Evolutionary conservation across 1,139 yeast genomes (phyloP).

Genomic region (Protomyces macrosporus): DNA sequence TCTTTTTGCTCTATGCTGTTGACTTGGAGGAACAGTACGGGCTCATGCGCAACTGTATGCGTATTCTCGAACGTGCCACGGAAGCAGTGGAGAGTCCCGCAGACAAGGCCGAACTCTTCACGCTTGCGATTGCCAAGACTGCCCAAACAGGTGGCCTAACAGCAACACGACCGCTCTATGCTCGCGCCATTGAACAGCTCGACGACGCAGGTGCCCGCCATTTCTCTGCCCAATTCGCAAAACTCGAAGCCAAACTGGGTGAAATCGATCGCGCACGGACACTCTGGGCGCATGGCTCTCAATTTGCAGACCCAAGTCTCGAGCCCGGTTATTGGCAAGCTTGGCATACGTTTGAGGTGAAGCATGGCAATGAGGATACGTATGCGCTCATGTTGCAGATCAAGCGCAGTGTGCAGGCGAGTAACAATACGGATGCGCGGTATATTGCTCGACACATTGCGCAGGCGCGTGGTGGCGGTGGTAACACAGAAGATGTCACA

Average conservation of each 20-base stretch:
- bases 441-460: slow-evolving; percentile 33
- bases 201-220: slow-evolving; percentile 40
- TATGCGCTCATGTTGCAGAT: slow-evolving; percentile 69
- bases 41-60: slow-evolving; percentile 44
- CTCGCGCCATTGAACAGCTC: slow-evolving; percentile 44
- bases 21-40: slow-evolving; percentile 57
- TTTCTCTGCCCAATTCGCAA: slow-evolving; percentile 44
- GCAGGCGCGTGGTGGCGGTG: slow-evolving; percentile 4
- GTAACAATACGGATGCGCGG: slow-evolving; percentile 42
- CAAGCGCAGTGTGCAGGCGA: slow-evolving; percentile 51
- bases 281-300: slow-evolving; percentile 48
- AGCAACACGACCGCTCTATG: slow-evolving; percentile 43
- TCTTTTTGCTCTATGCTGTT: slow-evolving; percentile 52
- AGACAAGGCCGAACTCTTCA: slow-evolving; percentile 40
- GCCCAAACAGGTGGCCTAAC: slow-evolving; percentile 40
- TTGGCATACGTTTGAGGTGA: slow-evolving; percentile 73
- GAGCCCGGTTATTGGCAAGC: slow-evolving; percentile 48
- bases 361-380: slow-evolving; percentile 62
- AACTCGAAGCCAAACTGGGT: slow-evolving; percentile 46
- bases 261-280: slow-evolving; percentile 59
- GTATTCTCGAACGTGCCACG: slow-evolving; percentile 45
- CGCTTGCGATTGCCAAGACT: slow-evolving; percentile 38
- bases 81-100: slow-evolving; percentile 37
- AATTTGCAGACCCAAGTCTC: slow-evolving; percentile 44
- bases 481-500: background rate